Base-by-base conservation (phyloP, 1,284 basidiomycete species). In the Tylopilus sp. region DNA sequence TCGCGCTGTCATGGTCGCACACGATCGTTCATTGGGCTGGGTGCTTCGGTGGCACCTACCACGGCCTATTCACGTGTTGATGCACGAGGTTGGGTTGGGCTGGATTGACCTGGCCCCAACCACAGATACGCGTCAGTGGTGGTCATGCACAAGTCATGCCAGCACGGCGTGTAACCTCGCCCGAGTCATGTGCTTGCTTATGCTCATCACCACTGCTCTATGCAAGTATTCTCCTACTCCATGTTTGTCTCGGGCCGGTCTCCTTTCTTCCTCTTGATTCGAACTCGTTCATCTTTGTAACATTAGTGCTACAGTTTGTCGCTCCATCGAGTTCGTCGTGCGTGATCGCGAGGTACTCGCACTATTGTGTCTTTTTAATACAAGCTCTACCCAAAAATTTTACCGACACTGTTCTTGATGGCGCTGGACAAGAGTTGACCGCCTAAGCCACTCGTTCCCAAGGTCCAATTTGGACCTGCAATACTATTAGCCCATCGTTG, bases 41-140 rank as follows among this genome's bases (percentile, higher is more conserved):
- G 78, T 36, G 72, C 77, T 31, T 78, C 81, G n/a, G 74, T 80
- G 20, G 83, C 83, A 36, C 85, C 88, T 9, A 91, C 88, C n/a
- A 86, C 82, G 21, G 88, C 84, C 3, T 85, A 85, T 55, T 87
- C 87, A 12, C 83, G 82, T 54, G 88, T 90, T 48, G 88, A 91
- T 63, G 88, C 78, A 51, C 78, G 83, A 52, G 88, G 88, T 18
- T 88, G 81, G 73, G 73, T 88, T 58, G 81, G 81, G 36, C 58
- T 82, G 50, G 73, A 77, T 53, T 75, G 60, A 63, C 39, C 48
- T 28, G 34, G 51, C 44, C 40, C 44, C 46, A 53, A 29, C 51
- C 35, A 12, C 18, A 4, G 35, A 20, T 36, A 18, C 18, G 35
- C 33, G 36, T 46, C 42, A 30, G 36, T 48, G 39, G 39, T 44